phyloP scores from a whole-genome alignment of 2,329 filamentous ascomycete genomes.

The Scortechinia acanthostroma region DNA sequence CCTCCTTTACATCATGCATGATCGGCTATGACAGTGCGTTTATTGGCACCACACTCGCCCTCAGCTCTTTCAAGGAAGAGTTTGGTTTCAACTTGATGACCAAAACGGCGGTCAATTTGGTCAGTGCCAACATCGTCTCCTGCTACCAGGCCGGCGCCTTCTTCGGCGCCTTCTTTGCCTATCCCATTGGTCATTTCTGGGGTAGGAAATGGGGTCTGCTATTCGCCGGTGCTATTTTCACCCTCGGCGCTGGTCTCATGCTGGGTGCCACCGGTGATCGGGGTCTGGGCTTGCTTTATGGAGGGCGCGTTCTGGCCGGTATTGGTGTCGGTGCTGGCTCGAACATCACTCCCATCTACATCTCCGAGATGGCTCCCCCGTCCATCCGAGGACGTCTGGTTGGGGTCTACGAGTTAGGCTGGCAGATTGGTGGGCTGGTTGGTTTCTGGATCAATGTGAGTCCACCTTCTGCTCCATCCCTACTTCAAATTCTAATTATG shows the following conservation, averaged over 20 bases:
- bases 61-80: slow-evolving; percentile 63
- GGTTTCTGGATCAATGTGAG: slow-evolving; percentile 55
- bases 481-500: slow-evolving; percentile 8
- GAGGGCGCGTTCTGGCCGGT: slow-evolving; percentile 54
- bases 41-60: slow-evolving; percentile 69
- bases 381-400: slow-evolving; percentile 58
- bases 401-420: slow-evolving; percentile 61
- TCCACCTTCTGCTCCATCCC: slow-evolving; percentile 1
- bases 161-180: slow-evolving; percentile 70
- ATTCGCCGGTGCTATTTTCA: slow-evolving; percentile 55
- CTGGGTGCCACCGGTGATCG: slow-evolving; percentile 53
- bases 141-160: slow-evolving; percentile 79
- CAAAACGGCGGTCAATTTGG: slow-evolving; percentile 38
- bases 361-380: slow-evolving; percentile 51
- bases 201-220: slow-evolving; percentile 61
- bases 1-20: slow-evolving; percentile 47
- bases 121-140: slow-evolving; percentile 72
- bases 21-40: slow-evolving; percentile 67
- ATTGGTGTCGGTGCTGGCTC: slow-evolving; percentile 56
- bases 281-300: slow-evolving; percentile 58
- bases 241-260: slow-evolving; percentile 67
- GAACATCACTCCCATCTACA: slow-evolving; percentile 57
- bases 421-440: slow-evolving; percentile 55
- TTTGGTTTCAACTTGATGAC: slow-evolving; percentile 53
- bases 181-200: slow-evolving; percentile 56